Conservation (phyloP, 345 rosid species). For the Salix arbutifolia region DNA sequence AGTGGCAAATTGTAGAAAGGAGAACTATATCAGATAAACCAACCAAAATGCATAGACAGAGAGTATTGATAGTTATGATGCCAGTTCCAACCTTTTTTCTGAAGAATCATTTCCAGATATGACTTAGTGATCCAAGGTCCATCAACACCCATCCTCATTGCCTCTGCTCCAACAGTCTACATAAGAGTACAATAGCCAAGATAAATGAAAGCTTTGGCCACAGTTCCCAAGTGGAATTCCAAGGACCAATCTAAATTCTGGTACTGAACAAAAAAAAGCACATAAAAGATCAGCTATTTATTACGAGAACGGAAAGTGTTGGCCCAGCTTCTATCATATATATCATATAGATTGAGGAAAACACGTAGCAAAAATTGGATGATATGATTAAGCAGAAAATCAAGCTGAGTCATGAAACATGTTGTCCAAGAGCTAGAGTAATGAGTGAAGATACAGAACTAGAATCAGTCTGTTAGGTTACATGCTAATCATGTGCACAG, state of each 20-base stretch:
- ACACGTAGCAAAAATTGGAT: neutral
- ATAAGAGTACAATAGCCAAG: conserved; percentile 23
- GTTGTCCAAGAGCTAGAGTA: neutral
- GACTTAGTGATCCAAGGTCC: conserved; percentile 97
- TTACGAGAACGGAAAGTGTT: neutral
- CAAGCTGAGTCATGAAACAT: neutral
- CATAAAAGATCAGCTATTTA: neutral
- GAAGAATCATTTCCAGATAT: conserved; percentile 91
- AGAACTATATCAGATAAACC: conserved; percentile 9
- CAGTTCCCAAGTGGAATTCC: neutral
- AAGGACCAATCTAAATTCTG: conserved; percentile 1
- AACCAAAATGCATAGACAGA: conserved; percentile 17
- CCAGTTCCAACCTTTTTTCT: conserved; percentile 67
- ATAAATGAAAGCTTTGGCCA: neutral
- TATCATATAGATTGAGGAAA: neutral
- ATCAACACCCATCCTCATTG: conserved; percentile 60
- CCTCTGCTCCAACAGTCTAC: conserved; percentile 96
- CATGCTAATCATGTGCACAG: neutral
- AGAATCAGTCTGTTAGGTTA: neutral
- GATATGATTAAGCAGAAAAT: neutral
- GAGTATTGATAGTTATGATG: conserved; percentile 7
- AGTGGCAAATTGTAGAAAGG: conserved; percentile 23
- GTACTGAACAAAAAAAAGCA: neutral
- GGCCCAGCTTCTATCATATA: neutral
- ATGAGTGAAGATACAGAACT: neutral